Evolutionary conservation across 1,139 yeast genomes (phyloP), one percentile per base, ranked within the genome.

Genomic region (Lodderomyces orthopsilosis): DNA sequence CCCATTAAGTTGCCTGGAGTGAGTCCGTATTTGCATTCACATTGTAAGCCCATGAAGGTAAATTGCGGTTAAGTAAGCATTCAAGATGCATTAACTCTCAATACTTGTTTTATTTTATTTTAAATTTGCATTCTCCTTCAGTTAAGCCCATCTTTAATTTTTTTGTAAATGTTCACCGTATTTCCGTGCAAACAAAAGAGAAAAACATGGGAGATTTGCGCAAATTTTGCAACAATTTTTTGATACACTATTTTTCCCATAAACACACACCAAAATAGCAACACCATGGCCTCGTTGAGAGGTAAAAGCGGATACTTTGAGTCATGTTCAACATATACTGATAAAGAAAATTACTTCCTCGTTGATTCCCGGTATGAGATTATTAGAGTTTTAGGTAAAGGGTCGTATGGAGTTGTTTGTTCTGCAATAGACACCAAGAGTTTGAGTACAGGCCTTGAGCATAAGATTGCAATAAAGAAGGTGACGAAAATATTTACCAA

Each of bases 331-430:
- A 50, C 52, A 2, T 50, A 47, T 15, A 48, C 49, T 2, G 52
- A 50, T 38, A 45, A 42, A 18, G 49, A 50, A 26, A 46, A 50
- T 38, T 45, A 79, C 43, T 87, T 90, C 60, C 79, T 80, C 34
- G 70, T 88, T 37, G 85, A 84, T 47, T 63, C 77, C 1, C 67
- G 88, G 38, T 93, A 90, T 62, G 72, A 75, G 43, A 70, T 91
- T 12, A 65, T 77, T 33, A 74, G 76, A 35, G 74, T 83, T 2
- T 70, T 91, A 40, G 98, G 98, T 0, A 81, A 83, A 52, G 98
- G 98, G 0, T 83, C 96, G 0, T 91, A 88, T 60, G 98, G 98
- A 1, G 79, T 84, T 0, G 98, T 93, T 3, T 85, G 93, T 54
- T 77, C 89, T 5, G 97, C 95, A 0, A 59, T 82, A 10, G 96